Percentiles rank a stretch among this genome's conserved stretches.
These are phyloP conservation scores for Xylariaceae sp. DNA, from an alignment of 2,329 filamentous ascomycete species.

Conservation along the genomic window DNA sequence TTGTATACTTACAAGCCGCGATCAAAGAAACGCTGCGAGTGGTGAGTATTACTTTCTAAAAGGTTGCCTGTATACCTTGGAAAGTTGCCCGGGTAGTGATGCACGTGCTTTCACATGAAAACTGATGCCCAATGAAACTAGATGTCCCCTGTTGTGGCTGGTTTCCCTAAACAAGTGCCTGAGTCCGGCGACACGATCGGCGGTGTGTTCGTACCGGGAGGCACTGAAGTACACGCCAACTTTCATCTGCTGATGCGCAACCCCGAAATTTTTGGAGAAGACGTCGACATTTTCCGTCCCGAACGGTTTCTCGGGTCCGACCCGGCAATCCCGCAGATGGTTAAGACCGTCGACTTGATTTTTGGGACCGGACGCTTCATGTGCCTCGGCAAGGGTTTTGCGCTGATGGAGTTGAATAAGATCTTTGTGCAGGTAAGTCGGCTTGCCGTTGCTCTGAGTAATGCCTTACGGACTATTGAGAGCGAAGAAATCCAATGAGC, in stretches of 20 bases:
- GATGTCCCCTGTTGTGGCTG: conserved; percentile 10
- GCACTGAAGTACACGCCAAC: conserved; percentile 19
- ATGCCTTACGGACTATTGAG: neutral
- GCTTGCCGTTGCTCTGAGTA: neutral
- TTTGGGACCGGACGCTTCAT: conserved; percentile 19
- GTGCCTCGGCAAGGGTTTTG: conserved; percentile 17
- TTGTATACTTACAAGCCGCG: conserved; percentile 18
- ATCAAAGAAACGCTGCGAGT: neutral
- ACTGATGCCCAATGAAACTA: conserved; percentile 15
- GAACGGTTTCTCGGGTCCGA: conserved; percentile 17
- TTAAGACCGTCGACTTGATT: conserved; percentile 13
- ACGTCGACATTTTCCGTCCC: conserved; percentile 18
- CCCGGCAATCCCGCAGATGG: neutral
- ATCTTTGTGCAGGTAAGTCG: neutral
- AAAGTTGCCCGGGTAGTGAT: conserved; percentile 11
- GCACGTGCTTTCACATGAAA: no score
- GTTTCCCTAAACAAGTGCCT: conserved; percentile 19
- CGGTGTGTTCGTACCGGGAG: conserved; percentile 15
- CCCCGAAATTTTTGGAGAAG: conserved; percentile 17
- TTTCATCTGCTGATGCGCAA: conserved; percentile 13
- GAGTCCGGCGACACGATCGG: conserved; percentile 15
- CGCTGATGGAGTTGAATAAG: conserved; percentile 19
- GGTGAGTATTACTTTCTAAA: neutral
- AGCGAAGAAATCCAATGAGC: neutral
- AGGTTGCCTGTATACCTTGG: neutral